phyloP scores from a whole-genome alignment of 371 early-diverging fungal species.

The Mucor mucedo region DNA sequence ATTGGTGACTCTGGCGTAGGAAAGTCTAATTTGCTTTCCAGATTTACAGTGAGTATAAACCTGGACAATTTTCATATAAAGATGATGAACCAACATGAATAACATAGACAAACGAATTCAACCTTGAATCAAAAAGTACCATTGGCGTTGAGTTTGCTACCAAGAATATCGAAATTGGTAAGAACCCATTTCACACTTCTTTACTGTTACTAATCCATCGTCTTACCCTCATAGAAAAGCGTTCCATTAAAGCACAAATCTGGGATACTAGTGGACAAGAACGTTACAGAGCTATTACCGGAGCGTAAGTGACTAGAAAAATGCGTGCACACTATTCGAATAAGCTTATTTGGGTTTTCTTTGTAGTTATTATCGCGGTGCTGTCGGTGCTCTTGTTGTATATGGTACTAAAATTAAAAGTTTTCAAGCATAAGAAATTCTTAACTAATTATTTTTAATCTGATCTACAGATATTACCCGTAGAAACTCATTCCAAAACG shows the following conservation, averaged over 20 bases:
- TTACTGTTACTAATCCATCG: background rate
- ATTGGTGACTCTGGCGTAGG: slow-evolving; percentile 58
- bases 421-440: background rate
- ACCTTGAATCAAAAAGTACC: slow-evolving; percentile 97
- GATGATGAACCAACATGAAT: background rate
- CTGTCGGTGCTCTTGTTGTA: slow-evolving; percentile 50
- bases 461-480: slow-evolving; percentile 89
- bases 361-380: slow-evolving; percentile 50
- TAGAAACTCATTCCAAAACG: slow-evolving; percentile 92
- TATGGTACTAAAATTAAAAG: slow-evolving; percentile 34
- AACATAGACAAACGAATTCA: slow-evolving; percentile 89
- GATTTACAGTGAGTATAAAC: slow-evolving; percentile 37
- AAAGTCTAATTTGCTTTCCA: slow-evolving; percentile 51
- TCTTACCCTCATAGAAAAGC: slow-evolving; percentile 18
- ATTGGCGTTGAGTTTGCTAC: slow-evolving; percentile 81
- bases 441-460: background rate
- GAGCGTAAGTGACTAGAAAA: slow-evolving; percentile 49
- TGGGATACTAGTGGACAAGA: slow-evolving; percentile 93
- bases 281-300: slow-evolving; percentile 80
- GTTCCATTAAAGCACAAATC: slow-evolving; percentile 81
- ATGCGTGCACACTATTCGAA: background rate
- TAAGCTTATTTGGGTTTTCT: background rate
- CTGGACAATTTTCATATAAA: background rate
- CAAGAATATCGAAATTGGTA: slow-evolving; percentile 64
- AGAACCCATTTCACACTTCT: slow-evolving; percentile 59